Evolutionary conservation across 2,329 filamentous ascomycete genomes (phyloP).

Genomic region (Xylariaceae sp.): DNA sequence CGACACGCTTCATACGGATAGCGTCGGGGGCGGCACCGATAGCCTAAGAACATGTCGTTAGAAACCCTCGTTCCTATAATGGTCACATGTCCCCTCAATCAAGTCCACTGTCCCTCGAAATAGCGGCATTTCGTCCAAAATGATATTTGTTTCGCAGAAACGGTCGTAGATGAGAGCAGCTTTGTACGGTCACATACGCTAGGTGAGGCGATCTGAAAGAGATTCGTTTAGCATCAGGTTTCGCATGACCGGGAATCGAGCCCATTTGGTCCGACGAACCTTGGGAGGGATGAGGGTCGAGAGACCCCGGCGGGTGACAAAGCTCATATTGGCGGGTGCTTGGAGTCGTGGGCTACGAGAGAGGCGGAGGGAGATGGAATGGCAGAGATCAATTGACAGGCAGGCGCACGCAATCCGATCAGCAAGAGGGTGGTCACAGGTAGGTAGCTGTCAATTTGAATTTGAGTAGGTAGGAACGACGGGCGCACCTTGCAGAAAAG

Average conservation of each 20-base stretch:
- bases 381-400: constrained; percentile 33
- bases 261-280: constrained; percentile 45
- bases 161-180: constrained; percentile 4
- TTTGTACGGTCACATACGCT: constrained; percentile 56
- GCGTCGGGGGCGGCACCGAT: constrained; percentile 94
- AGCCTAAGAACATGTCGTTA: constrained; percentile 54
- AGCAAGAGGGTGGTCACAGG: constrained; percentile 18
- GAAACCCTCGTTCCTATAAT: constrained; percentile 23
- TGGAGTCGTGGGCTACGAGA: constrained; percentile 16
- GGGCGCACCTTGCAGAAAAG: constrained; percentile 38
- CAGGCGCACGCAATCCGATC: constrained; percentile 27
- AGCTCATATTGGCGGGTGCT: constrained; percentile 71
- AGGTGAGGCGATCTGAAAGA: constrained; percentile 69
- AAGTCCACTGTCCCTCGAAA: neutral
- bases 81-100: neutral
- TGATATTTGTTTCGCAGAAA: neutral
- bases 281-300: constrained; percentile 99
- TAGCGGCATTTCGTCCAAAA: neutral
- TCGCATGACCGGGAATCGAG: neutral
- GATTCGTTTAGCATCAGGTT: constrained; percentile 32
- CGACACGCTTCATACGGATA: constrained; percentile 93
- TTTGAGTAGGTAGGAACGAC: constrained; percentile 10
- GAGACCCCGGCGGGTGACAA: constrained; percentile 81
- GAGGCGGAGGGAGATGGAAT: constrained; percentile 27
- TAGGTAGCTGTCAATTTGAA: constrained; percentile 10